These are phyloP conservation scores for Sarocladium brachiariae DNA, from an alignment of 2,329 filamentous ascomycete species.

Conservation along the genomic window DNA sequence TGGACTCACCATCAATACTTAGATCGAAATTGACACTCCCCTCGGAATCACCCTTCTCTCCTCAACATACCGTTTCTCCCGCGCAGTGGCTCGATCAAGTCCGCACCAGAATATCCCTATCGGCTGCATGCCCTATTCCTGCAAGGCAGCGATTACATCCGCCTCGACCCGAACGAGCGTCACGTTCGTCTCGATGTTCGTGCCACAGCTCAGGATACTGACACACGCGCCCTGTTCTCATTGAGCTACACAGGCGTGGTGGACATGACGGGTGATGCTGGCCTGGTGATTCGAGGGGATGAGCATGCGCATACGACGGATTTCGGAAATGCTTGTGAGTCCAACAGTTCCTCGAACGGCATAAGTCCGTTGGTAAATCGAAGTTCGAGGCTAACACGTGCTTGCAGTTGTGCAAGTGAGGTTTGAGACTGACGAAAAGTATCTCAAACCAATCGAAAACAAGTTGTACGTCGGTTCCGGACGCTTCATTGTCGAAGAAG, in stretches of 20 bases:
- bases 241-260: constrained; percentile 34
- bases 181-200: constrained; percentile 32
- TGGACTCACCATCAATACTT: background rate
- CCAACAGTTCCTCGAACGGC: background rate
- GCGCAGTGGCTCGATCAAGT: constrained; percentile 25
- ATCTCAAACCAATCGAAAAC: constrained; percentile 27
- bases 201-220: constrained; percentile 25
- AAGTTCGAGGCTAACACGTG: background rate
- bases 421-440: constrained; percentile 30
- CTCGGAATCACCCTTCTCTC: constrained; percentile 25
- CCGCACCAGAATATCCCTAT: constrained; percentile 28
- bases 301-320: constrained; percentile 29
- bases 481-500: constrained; percentile 30
- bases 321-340: constrained; percentile 33
- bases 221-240: constrained; percentile 24
- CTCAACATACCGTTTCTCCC: constrained; percentile 27
- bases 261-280: constrained; percentile 24
- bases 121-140: constrained; percentile 29
- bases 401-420: constrained; percentile 28
- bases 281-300: constrained; percentile 26
- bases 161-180: constrained; percentile 28
- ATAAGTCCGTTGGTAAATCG: too few relatives aligned
- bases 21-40: constrained; percentile 28
- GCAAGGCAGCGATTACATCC: constrained; percentile 33
- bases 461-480: constrained; percentile 35